Base-by-base conservation (phyloP, 306 rosid species). In the Cicer yamashitae region DNA sequence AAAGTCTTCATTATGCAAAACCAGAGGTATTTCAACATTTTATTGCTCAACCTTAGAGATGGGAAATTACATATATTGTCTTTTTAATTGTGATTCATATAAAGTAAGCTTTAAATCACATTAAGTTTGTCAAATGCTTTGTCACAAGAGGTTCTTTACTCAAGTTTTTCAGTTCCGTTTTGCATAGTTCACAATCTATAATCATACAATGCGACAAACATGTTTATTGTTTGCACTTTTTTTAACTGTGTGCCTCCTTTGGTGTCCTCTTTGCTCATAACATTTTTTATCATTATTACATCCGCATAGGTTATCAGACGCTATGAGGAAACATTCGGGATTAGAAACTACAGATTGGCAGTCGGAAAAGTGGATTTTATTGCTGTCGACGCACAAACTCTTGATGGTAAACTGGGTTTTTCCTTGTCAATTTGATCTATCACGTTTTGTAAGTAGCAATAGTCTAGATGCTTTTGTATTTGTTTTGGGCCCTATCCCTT, bases 291-390 rank as follows among this genome's bases (percentile, higher is more conserved):
- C 71, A 58, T 79, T 30, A 30, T 30, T 53, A 11, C 41, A 50
- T 67, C 43, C 54, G 4, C 22, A 12, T 82, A 92, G 96, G 92
- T 81, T 75, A 82, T 87, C 75, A 53, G 4, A 39, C 92, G 96
- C 38, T 92, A 88, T 53, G 96, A 90, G 63, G 89, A 82, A 65
- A 79, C 84, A 79, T 90, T 90, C 53, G 94, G 96, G 58, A 74
- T 38, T 71, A 82, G 94, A 81, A 90, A 87, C 83, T 78, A 84
- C 79, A 84, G 38, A 71, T 86, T 90, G 80, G 10, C 70, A 0
- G 76, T 85, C 61, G 97, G 97, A 64, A 83, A 88, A 67, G 96
- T 90, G 51, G 91, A 90, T 84, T 92, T 92, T 65, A 40, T 92
- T 78, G 91, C 88, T 6, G 51, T 92, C 77, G 97, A 92, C 86